These are phyloP conservation scores for Fusarium stilboides DNA, from an alignment of 2,329 filamentous ascomycete species.

Conservation along the genomic window DNA sequence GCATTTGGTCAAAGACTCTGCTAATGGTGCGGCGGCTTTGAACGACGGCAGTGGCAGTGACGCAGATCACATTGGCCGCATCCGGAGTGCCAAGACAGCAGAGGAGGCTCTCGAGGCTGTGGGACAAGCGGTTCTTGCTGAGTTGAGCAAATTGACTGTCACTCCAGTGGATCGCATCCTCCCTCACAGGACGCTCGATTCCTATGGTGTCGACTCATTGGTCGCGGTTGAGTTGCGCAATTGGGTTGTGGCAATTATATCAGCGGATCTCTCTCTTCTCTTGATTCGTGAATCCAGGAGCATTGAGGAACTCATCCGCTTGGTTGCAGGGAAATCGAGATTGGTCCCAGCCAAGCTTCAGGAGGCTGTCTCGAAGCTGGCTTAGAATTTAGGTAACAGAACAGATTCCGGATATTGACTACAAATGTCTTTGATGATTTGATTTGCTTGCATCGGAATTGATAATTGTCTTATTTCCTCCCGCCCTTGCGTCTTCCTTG, in stretches of 20 bases:
- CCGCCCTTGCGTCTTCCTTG: too few species aligned
- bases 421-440: not conserved
- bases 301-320: constrained; percentile 10
- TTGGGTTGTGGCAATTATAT: constrained; percentile 4
- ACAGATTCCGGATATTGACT: not conserved
- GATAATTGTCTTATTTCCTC: not conserved
- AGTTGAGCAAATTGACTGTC: constrained; percentile 7
- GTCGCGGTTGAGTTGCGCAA: constrained; percentile 10
- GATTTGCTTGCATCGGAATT: not conserved
- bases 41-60: not conserved
- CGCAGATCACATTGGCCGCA: constrained; percentile 5
- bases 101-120: constrained; percentile 14
- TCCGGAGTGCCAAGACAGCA: constrained; percentile 9
- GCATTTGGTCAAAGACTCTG: constrained; percentile 11
- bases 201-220: constrained; percentile 8
- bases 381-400: not conserved
- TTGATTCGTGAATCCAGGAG: constrained; percentile 10
- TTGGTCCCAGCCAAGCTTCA: constrained; percentile 11
- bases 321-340: constrained; percentile 8
- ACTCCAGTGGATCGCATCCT: constrained; percentile 10
- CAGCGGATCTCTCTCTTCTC: constrained; percentile 8
- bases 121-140: constrained; percentile 11
- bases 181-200: constrained; percentile 9
- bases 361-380: constrained; percentile 9
- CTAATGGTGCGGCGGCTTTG: constrained; percentile 1